These are phyloP conservation scores for Auriscalpium microsporum DNA, from an alignment of 768 basidiomycete species.

Conservation along the genomic window DNA sequence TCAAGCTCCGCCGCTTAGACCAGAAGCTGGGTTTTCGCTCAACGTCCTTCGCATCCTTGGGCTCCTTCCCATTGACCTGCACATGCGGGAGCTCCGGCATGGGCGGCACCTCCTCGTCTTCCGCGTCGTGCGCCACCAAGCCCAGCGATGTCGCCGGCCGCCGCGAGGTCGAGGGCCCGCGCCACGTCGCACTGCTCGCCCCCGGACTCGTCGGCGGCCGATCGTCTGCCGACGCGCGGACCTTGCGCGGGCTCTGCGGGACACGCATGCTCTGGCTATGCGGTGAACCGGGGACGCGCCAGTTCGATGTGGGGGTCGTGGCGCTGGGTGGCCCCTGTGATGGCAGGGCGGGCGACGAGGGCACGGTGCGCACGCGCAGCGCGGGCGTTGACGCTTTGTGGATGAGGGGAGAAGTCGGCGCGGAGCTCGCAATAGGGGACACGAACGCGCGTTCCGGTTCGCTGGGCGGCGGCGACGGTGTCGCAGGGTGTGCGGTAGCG, in stretches of 20 bases:
- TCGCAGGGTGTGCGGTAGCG: background rate
- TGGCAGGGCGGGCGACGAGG: constrained; percentile 2
- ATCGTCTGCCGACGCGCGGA: constrained; percentile 3
- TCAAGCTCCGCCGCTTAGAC: constrained; percentile 49
- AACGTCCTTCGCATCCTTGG: constrained; percentile 22
- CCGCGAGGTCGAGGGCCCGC: constrained; percentile 6
- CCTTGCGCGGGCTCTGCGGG: constrained; percentile 11
- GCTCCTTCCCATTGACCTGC: constrained; percentile 20
- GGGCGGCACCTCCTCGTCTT: constrained; percentile 15
- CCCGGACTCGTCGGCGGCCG: background rate
- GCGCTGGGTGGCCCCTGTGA: background rate
- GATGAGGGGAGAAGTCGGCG: constrained; percentile 1
- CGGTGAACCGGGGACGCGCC: constrained; percentile 3
- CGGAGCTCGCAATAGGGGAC: constrained; percentile 11
- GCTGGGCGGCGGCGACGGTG: constrained; percentile 1
- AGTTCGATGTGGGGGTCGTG: constrained; percentile 1
- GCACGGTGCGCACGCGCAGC: constrained; percentile 11
- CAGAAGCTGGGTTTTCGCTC: constrained; percentile 38
- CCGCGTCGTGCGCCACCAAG: constrained; percentile 15
- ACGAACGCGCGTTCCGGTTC: constrained; percentile 17
- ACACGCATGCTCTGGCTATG: constrained; percentile 11
- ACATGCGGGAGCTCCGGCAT: constrained; percentile 24
- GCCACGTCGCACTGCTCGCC: constrained; percentile 7
- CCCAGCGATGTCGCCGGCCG: constrained; percentile 12
- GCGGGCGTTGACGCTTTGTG: constrained; percentile 13